These are phyloP conservation scores for Rhododendron ovatum DNA, from an alignment of 148 eudicot species.

Conservation along the genomic window DNA sequence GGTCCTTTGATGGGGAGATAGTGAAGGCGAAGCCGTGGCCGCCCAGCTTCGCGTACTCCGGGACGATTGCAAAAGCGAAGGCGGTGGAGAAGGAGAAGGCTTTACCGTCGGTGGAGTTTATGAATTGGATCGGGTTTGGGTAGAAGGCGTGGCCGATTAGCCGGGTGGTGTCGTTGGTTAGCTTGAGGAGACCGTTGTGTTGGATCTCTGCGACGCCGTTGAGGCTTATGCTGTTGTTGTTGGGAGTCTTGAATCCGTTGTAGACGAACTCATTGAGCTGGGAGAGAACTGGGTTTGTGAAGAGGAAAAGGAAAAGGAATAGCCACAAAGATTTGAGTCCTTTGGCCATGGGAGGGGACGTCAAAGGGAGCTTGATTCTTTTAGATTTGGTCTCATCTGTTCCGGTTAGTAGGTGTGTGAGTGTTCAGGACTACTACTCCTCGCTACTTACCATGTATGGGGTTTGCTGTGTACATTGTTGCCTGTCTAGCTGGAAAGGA, in stretches of 20 bases:
- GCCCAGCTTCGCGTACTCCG: slow-evolving; percentile 58
- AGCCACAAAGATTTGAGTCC: slow-evolving; percentile 16
- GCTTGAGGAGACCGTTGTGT: slow-evolving; percentile 43
- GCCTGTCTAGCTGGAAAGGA: neutral
- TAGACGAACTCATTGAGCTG: slow-evolving; percentile 45
- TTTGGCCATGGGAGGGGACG: slow-evolving; percentile 20
- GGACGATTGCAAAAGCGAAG: slow-evolving; percentile 65
- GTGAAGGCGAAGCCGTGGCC: slow-evolving; percentile 88
- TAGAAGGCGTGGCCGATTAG: slow-evolving; percentile 71
- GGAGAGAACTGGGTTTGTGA: slow-evolving; percentile 22
- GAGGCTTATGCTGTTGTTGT: slow-evolving; percentile 39
- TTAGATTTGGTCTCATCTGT: neutral
- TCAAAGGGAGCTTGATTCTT: neutral
- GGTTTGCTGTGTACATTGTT: neutral
- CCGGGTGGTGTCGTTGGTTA: slow-evolving; percentile 47
- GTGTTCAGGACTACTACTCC: neutral
- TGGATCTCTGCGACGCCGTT: slow-evolving; percentile 46
- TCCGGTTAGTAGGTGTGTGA: neutral
- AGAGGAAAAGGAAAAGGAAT: slow-evolving; percentile 24
- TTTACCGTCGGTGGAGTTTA: slow-evolving; percentile 32
- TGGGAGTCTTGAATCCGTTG: slow-evolving; percentile 47
- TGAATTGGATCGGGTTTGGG: slow-evolving; percentile 43
- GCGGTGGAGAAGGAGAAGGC: slow-evolving; percentile 67
- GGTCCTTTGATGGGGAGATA: slow-evolving; percentile 39
- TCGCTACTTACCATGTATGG: neutral